Conservation (phyloP, 2,329 filamentous ascomycete genomes). For the Alternaria tenuissima region DNA sequence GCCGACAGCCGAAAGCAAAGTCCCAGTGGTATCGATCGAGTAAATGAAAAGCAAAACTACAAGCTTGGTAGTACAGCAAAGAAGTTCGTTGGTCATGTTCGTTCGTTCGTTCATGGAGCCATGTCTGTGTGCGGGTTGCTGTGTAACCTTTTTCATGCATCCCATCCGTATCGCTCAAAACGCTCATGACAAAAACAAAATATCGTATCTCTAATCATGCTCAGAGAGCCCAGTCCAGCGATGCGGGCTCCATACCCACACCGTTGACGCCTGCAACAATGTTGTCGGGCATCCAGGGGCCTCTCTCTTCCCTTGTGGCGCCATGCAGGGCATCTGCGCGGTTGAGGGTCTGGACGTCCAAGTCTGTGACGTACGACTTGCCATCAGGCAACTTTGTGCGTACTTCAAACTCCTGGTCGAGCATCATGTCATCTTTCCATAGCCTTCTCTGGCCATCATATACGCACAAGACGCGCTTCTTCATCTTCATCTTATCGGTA, state of each 20-base stretch:
- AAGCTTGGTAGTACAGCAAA: slow-evolving; percentile 19
- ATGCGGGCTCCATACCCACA: slow-evolving; percentile 3
- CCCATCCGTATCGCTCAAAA: slow-evolving; percentile 16
- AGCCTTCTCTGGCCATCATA: slow-evolving; percentile 88
- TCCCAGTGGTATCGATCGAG: slow-evolving; percentile 24
- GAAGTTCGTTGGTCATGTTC: slow-evolving; percentile 7
- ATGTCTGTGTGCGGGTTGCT: slow-evolving; percentile 30
- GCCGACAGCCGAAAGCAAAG: slow-evolving; percentile 4
- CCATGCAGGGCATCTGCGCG: slow-evolving; percentile 84
- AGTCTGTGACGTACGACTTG: slow-evolving; percentile 87
- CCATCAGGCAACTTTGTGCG: slow-evolving; percentile 74
- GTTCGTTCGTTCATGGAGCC: slow-evolving; percentile 14
- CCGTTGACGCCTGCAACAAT: slow-evolving; percentile 47
- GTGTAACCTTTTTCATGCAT: slow-evolving; percentile 21
- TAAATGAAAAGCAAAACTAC: slow-evolving; percentile 6
- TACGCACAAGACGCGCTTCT: slow-evolving; percentile 93
- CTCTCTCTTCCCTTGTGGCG: slow-evolving; percentile 86
- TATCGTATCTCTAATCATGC: slow-evolving; percentile 7
- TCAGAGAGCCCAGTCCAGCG: slow-evolving; percentile 12
- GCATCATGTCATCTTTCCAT: slow-evolving; percentile 99
- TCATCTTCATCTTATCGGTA: slow-evolving; percentile 95
- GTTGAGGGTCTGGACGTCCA: slow-evolving; percentile 89
- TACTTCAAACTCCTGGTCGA: slow-evolving; percentile 93
- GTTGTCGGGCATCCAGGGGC: slow-evolving; percentile 80
- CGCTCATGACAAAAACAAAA: slow-evolving; percentile 8